Conservation (phyloP, 257 asterid species). For the Ballota nigra region DNA sequence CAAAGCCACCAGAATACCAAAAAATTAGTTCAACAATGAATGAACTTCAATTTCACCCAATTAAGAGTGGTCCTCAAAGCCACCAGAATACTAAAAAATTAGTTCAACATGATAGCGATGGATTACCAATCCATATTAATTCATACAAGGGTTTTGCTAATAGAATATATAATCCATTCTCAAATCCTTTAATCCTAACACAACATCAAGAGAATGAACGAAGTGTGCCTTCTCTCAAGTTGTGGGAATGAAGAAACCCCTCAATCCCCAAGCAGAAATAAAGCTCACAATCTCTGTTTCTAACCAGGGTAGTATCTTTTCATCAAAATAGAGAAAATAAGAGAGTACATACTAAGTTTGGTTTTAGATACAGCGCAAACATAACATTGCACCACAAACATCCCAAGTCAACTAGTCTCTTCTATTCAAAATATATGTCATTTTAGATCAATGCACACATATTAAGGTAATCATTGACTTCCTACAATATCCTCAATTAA, state of each 20-base stretch:
- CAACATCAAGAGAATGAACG: background rate
- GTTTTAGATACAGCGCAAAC: background rate
- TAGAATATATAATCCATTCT: background rate
- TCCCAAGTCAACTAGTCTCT: too few relatives aligned
- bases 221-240: background rate
- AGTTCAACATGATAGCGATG: background rate
- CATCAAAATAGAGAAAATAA: background rate
- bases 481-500: too few relatives aligned
- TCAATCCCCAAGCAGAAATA: background rate
- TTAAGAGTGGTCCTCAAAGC: background rate
- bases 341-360: background rate
- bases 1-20: background rate
- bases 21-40: background rate
- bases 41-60: background rate
- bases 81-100: background rate
- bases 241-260: background rate
- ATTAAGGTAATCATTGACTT: too few relatives aligned
- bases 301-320: background rate
- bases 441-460: too few relatives aligned
- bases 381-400: slow-evolving; percentile 4
- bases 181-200: background rate
- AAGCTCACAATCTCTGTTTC: background rate
- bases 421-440: too few relatives aligned
- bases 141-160: background rate
- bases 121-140: background rate